Evolutionary conservation across 2,329 filamentous ascomycete genomes (phyloP).

Genomic region (Epichloe hybrida): DNA sequence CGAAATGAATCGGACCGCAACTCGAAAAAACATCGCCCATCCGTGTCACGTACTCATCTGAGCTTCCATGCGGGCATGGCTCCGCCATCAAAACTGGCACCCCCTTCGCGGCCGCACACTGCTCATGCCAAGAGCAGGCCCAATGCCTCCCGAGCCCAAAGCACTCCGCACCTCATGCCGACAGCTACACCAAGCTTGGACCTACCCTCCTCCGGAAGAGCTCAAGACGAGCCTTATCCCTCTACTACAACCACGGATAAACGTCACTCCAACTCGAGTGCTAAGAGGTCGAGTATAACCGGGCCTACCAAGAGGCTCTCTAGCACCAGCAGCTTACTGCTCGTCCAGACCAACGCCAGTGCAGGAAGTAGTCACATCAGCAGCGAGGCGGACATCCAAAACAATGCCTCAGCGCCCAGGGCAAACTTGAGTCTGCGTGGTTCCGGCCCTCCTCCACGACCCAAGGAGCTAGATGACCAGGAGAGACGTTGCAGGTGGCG

Average conservation of each 20-base stretch:
- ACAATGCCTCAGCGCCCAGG: constrained; percentile 19
- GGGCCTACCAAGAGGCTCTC: constrained; percentile 48
- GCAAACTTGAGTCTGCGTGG: constrained; percentile 30
- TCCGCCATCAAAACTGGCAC: constrained; percentile 5
- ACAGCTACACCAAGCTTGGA: constrained; percentile 12
- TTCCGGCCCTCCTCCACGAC: constrained; percentile 16
- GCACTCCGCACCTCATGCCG: constrained; percentile 32
- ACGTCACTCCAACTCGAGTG: constrained; percentile 38
- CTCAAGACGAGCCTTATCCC: constrained; percentile 14
- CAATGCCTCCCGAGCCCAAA: constrained; percentile 28
- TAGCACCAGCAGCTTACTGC: constrained; percentile 45
- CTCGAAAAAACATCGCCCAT: constrained; percentile 19
- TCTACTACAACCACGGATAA: constrained; percentile 23
- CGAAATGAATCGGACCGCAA: constrained; percentile 23
- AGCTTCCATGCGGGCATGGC: constrained; percentile 17
- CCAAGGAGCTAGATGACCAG: constrained; percentile 21
- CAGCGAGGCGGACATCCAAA: constrained; percentile 29
- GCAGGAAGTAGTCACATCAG: constrained; percentile 34
- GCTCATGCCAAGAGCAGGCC: constrained; percentile 37
- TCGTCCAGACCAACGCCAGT: constrained; percentile 43
- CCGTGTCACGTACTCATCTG: constrained; percentile 18
- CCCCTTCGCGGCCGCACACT: constrained; percentile 35
- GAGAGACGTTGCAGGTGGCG: constrained; percentile 42
- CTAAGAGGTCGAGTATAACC: constrained; percentile 46
- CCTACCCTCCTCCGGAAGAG: constrained; percentile 8